Percentiles rank a stretch among this genome's conserved stretches.
phyloP scores from a whole-genome alignment of 139 green algal genomes.

The Coelastrella sp. region DNA sequence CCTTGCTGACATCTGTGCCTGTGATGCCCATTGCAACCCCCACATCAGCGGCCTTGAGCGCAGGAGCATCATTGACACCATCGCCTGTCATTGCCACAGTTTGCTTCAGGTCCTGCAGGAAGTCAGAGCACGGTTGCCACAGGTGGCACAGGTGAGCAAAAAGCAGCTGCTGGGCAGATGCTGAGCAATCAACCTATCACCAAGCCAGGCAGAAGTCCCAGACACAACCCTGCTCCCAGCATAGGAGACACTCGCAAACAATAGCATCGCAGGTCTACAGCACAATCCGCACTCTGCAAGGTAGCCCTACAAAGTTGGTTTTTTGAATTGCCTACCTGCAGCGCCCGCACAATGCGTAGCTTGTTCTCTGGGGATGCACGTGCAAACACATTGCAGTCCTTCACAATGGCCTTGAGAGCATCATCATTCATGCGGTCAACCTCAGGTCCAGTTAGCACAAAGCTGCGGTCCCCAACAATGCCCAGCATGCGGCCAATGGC shows the following conservation, averaged over 20 bases:
- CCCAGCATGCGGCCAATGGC: conserved; percentile 59
- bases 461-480: conserved; percentile 45
- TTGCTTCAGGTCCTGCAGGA: conserved; percentile 50
- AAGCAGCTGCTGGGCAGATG: too few relatives aligned
- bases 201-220: too few relatives aligned
- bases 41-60: conserved; percentile 93
- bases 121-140: too few relatives aligned
- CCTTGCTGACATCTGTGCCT: conserved; percentile 87
- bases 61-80: conserved; percentile 79
- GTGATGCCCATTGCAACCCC: conserved; percentile 97
- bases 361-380: conserved; percentile 76
- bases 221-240: too few relatives aligned
- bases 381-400: conserved; percentile 72
- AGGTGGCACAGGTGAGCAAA: too few relatives aligned
- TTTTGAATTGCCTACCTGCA: conserved; percentile 41
- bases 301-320: too few relatives aligned
- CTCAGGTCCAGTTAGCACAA: conserved; percentile 45
- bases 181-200: too few relatives aligned
- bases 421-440: conserved; percentile 64
- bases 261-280: too few relatives aligned
- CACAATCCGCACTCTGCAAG: too few relatives aligned
- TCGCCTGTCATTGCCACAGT: conserved; percentile 65
- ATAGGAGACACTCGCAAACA: too few relatives aligned
- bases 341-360: conserved; percentile 66
- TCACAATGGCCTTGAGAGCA: conserved; percentile 47